A percentile compares a stretch with the other conserved stretches of the same genome.
Evolutionary conservation across 2,329 filamentous ascomycete genomes (phyloP).

Genomic region (Botryotinia convoluta): DNA sequence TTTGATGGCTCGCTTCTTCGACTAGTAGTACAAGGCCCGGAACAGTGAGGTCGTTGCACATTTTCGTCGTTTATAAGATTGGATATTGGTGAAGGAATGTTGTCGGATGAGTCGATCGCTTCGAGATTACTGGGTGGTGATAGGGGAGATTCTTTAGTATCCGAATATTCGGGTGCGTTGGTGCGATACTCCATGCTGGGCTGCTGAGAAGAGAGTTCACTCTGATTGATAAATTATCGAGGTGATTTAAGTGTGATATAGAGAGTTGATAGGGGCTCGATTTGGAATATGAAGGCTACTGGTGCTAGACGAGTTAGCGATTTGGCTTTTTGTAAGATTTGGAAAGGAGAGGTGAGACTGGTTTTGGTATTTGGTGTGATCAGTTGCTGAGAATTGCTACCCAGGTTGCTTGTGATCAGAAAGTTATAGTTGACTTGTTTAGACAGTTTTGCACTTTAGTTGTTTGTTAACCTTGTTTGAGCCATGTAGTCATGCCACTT

Average conservation of each 20-base stretch:
- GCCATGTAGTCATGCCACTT: not conserved
- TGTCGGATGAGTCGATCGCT: too few species aligned
- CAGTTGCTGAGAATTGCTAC: not conserved
- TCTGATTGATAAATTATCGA: not conserved
- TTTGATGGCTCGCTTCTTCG: not conserved
- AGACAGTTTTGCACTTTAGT: not conserved
- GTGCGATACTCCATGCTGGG: not conserved
- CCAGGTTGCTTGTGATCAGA: not conserved
- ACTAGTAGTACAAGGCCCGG: too few species aligned
- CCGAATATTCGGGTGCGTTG: not conserved
- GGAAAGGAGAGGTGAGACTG: too few species aligned
- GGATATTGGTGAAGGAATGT: too few species aligned
- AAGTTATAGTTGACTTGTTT: not conserved
- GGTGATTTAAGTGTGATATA: too few species aligned
- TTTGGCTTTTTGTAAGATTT: not conserved
- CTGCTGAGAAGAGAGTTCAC: too few species aligned
- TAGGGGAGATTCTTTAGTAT: not conserved
- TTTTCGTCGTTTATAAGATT: not conserved
- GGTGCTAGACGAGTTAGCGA: not conserved
- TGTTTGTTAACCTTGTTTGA: not conserved
- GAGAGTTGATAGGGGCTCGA: not conserved
- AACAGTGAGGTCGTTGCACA: not conserved
- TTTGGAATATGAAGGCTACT: not conserved
- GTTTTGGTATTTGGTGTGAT: not conserved
- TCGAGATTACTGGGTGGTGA: not conserved